Evolutionary conservation across 1,139 yeast genomes (phyloP), one percentile per base, ranked within the genome.

Genomic region (Kodamaea alishanica): DNA sequence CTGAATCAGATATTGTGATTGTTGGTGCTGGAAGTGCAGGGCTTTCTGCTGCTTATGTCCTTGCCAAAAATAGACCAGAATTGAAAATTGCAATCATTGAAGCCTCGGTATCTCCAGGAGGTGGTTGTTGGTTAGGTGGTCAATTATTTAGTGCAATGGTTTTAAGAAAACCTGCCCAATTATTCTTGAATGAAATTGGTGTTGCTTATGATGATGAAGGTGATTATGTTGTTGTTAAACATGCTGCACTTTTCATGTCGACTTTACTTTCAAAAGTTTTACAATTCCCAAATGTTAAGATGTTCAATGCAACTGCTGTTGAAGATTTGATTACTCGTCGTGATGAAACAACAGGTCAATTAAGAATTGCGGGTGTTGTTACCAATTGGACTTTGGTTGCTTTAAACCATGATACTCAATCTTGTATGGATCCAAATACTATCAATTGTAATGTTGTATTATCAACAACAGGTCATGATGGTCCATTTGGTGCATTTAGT

Each of bases 401-500:
- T 8, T 72, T 81, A 73, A 82, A 83, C 60, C 92, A 84, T 55
- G 86, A 80, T 56, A 78, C 79, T 45, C 90, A 84, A 60, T 78
- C 84, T 10, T 84, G 92, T 61, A 84, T 84, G 92, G 92, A 84
- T 56, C 92, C 92, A 41, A 83, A 84, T 66, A 84, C 88, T 43
- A 81, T 84, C 67, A 84, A 82, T 56, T 75, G 83, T 45, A 80
- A 81, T 53, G 79, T 84, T 39, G 77, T 84, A 40, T 67, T 84
- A 44, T 81, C 89, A 10, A 79, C 89, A 44, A 77, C 87, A 30
- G 92, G 92, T 39, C 92, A 84, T 54, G 92, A 84, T 58, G 92
- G 92, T 51, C 89, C 89, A 39, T 81, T 83, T 63, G 92, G 92
- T 43, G 90, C 90, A n/a, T 83, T 82, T 63, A 75, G 80, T 43